These are phyloP conservation scores for Kazachstania psychrophila DNA, from an alignment of 805 yeast species.

Conservation along the genomic window DNA sequence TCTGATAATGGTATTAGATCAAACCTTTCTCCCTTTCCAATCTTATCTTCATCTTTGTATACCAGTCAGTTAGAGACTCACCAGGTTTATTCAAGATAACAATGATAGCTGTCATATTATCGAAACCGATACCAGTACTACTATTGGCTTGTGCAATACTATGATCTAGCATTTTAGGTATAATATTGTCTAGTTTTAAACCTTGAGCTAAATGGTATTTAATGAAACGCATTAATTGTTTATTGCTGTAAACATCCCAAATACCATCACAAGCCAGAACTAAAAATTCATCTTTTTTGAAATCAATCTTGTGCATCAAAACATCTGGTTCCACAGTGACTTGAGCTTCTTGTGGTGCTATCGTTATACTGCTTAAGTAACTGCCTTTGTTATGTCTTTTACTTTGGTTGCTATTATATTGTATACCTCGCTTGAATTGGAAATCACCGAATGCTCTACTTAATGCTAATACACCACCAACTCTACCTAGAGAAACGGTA, in stretches of 20 bases:
- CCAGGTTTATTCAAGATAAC: slow-evolving; percentile 47
- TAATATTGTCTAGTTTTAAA: slow-evolving; percentile 47
- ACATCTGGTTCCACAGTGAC: slow-evolving; percentile 77
- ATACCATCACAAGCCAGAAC: slow-evolving; percentile 77
- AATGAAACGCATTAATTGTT: slow-evolving; percentile 43
- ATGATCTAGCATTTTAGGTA: slow-evolving; percentile 51
- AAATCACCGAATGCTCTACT: slow-evolving; percentile 87
- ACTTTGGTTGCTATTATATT: slow-evolving; percentile 4
- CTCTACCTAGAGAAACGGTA: slow-evolving; percentile 84
- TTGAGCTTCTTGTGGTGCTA: slow-evolving; percentile 59
- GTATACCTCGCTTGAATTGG: slow-evolving; percentile 36
- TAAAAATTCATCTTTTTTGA: slow-evolving; percentile 50
- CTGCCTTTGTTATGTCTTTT: slow-evolving; percentile 7
- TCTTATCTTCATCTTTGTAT: slow-evolving; percentile 40
- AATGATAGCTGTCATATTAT: slow-evolving; percentile 70
- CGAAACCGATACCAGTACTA: slow-evolving; percentile 71
- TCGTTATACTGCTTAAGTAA: slow-evolving; percentile 4
- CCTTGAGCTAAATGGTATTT: slow-evolving; percentile 52
- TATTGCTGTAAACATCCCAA: slow-evolving; percentile 63
- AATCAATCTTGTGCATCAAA: slow-evolving; percentile 41
- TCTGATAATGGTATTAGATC: slow-evolving; percentile 1
- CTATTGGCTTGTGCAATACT: slow-evolving; percentile 65
- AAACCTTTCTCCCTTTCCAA: slow-evolving; percentile 29
- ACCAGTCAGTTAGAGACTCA: slow-evolving; percentile 48
- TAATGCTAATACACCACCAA: slow-evolving; percentile 88